phyloP scores from a whole-genome alignment of 2,329 filamentous ascomycete species.

The Curvularia hawaiiensis region DNA sequence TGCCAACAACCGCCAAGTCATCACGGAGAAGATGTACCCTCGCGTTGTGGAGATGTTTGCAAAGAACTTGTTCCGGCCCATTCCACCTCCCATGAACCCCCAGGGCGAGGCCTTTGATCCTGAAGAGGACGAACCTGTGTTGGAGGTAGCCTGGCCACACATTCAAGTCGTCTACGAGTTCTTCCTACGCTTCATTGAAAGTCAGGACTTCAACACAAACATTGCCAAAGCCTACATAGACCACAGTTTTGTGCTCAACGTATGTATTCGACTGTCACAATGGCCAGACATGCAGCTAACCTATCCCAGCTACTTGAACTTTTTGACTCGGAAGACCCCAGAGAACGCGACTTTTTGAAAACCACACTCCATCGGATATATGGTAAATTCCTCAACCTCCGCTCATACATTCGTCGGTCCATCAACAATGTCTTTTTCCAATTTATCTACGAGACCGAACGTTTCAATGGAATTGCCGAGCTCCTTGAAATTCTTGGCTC shows the following conservation, averaged over 20 bases:
- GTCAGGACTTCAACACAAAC: slow-evolving; percentile 99
- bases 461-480: slow-evolving; percentile 98
- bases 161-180: slow-evolving; percentile 99
- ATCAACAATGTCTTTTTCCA: slow-evolving; percentile 99
- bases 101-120: slow-evolving; percentile 98
- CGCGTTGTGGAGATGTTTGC: slow-evolving; percentile 99
- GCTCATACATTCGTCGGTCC: slow-evolving; percentile 94
- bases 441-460: slow-evolving; percentile 97
- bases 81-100: slow-evolving; percentile 95
- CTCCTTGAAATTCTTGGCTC: slow-evolving; percentile 95
- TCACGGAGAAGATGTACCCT: slow-evolving; percentile 98
- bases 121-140: slow-evolving; percentile 95
- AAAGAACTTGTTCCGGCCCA: slow-evolving; percentile 97
- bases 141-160: slow-evolving; percentile 98
- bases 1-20: slow-evolving; percentile 97
- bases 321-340: slow-evolving; percentile 96
- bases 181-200: slow-evolving; percentile 98
- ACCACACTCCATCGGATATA: slow-evolving; percentile 98
- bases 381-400: slow-evolving; percentile 96
- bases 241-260: slow-evolving; percentile 91
- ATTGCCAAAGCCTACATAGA: slow-evolving; percentile 99
- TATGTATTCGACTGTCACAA: slow-evolving; percentile 40
- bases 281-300: slow-evolving; percentile 22
- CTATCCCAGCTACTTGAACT: slow-evolving; percentile 78
- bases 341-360: slow-evolving; percentile 96